Conservation (phyloP, 176 grass and related monocot species). For the Thinopyrum elongatum region DNA sequence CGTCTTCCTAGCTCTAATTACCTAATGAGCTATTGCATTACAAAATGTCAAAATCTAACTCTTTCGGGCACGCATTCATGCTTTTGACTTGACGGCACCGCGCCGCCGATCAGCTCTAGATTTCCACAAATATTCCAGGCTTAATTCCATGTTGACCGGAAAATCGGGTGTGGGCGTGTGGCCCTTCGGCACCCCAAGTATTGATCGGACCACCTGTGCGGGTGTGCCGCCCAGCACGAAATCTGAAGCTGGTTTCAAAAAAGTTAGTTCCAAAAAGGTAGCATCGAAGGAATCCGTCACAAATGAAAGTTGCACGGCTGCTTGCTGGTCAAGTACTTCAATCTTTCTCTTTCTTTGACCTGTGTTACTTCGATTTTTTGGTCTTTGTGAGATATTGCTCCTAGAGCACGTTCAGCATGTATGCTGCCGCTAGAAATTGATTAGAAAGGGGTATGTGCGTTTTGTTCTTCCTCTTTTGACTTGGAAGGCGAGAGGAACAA, state of each 20-base stretch:
- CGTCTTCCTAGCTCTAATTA: neutral
- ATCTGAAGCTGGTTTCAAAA: neutral
- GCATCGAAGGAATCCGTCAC: neutral
- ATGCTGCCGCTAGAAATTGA: neutral
- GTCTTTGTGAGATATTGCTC: neutral
- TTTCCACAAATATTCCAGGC: constrained; percentile 8
- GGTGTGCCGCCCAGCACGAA: neutral
- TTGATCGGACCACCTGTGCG: neutral
- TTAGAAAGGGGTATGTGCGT: neutral
- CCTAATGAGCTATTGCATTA: too few relatives aligned
- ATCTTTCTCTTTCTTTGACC: neutral
- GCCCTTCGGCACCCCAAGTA: neutral
- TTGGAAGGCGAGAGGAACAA: too few relatives aligned
- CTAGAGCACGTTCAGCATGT: neutral
- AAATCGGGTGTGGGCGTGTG: neutral
- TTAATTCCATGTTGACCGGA: neutral
- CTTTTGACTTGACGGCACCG: neutral
- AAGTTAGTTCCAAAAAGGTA: neutral
- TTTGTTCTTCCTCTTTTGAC: too few relatives aligned
- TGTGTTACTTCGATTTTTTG: neutral
- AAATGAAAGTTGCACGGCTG: neutral
- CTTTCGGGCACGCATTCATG: neutral
- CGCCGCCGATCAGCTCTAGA: neutral
- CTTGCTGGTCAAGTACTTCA: neutral
- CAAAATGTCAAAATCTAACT: neutral